phyloP scores from a whole-genome alignment of 257 asterid species.

The Fraxinus americana region DNA sequence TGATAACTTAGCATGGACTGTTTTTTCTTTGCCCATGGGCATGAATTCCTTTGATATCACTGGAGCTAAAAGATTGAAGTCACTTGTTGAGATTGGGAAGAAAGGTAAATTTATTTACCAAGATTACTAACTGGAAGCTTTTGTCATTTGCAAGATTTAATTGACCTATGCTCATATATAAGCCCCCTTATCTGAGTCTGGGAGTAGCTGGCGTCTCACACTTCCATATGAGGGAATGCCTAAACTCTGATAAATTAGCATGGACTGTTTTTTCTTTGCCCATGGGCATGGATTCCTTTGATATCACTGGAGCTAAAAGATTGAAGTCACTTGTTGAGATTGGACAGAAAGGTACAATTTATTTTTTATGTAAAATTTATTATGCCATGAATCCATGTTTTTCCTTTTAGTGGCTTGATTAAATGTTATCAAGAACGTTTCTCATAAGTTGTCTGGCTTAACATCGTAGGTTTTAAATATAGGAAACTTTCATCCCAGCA shows the following conservation, averaged over 20 bases:
- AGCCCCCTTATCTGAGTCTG: constrained; percentile 35
- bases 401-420: constrained; percentile 6
- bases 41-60: constrained; percentile 29
- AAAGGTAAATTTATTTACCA: constrained; percentile 31
- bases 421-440: neutral
- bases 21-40: constrained; percentile 28
- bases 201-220: constrained; percentile 34
- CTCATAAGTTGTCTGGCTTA: constrained; percentile 7
- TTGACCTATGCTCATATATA: constrained; percentile 51
- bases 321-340: constrained; percentile 32
- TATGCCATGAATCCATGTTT: neutral
- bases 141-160: constrained; percentile 30
- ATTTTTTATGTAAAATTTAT: constrained; percentile 3
- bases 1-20: constrained; percentile 32
- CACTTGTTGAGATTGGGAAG: constrained; percentile 28
- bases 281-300: constrained; percentile 26
- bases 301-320: constrained; percentile 32
- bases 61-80: constrained; percentile 36
- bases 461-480: constrained; percentile 35
- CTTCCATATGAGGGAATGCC: constrained; percentile 30
- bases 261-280: constrained; percentile 33
- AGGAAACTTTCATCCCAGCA: constrained; percentile 35
- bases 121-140: constrained; percentile 23
- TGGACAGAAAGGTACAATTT: constrained; percentile 39
- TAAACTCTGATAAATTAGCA: constrained; percentile 30